A percentile compares a stretch with the other conserved stretches of the same genome.
Evolutionary conservation across 1,139 yeast genomes (phyloP).

Genomic region (Taphrina sp.): DNA sequence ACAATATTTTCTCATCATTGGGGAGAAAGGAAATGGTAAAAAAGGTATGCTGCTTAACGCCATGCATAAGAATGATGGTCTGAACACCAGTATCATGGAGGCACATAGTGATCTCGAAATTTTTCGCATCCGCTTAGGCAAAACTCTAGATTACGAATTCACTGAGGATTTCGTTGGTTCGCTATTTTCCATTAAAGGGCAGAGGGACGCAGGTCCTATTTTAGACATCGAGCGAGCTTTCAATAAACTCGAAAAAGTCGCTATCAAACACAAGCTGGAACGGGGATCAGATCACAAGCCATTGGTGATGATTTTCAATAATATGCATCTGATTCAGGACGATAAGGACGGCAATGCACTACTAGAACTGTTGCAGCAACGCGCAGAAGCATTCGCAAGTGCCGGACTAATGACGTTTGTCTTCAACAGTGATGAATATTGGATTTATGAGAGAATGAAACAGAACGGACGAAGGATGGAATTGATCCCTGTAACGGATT

Average conservation of each 20-base stretch:
- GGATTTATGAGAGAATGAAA: slow-evolving; percentile 78
- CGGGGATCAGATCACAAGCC: slow-evolving; percentile 53
- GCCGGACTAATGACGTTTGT: slow-evolving; percentile 72
- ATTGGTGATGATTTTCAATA: slow-evolving; percentile 66
- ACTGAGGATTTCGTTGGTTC: slow-evolving; percentile 83
- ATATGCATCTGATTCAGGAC: slow-evolving; percentile 70
- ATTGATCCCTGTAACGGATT: slow-evolving; percentile 67
- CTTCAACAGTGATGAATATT: slow-evolving; percentile 80
- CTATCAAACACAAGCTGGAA: slow-evolving; percentile 49
- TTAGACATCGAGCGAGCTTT: slow-evolving; percentile 82
- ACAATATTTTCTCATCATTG: slow-evolving; percentile 67
- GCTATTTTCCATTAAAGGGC: slow-evolving; percentile 76
- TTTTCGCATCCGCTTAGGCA: slow-evolving; percentile 71
- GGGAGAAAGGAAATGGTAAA: slow-evolving; percentile 87
- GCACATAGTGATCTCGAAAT: slow-evolving; percentile 88
- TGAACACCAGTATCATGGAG: slow-evolving; percentile 68
- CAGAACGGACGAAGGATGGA: slow-evolving; percentile 72
- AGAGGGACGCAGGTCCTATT: slow-evolving; percentile 78
- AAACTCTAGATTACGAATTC: slow-evolving; percentile 69
- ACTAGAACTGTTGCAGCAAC: slow-evolving; percentile 76
- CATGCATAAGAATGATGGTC: slow-evolving; percentile 62
- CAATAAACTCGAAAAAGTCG: slow-evolving; percentile 70
- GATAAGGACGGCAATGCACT: slow-evolving; percentile 66
- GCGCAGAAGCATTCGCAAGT: slow-evolving; percentile 75
- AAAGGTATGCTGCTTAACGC: slow-evolving; percentile 71